Evolutionary conservation across 2,329 filamentous ascomycete species (phyloP).

Genomic region (Kalmusia sp.): DNA sequence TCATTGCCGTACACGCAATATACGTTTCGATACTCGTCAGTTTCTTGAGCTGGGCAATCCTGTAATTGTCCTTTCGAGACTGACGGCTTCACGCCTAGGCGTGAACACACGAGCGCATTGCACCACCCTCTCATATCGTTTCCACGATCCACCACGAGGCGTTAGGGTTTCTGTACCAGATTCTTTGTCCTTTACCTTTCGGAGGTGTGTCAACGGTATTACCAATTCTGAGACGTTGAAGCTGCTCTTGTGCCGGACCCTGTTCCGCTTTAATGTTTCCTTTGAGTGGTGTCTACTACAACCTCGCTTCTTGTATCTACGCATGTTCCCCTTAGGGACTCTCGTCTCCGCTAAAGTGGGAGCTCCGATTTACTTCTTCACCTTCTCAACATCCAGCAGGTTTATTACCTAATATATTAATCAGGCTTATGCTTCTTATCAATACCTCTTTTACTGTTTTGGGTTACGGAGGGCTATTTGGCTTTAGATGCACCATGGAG

Average conservation of each 20-base stretch:
- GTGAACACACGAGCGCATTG: neutral
- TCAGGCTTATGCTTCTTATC: too few relatives aligned
- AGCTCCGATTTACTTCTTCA: neutral
- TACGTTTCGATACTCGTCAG: conserved; percentile 32
- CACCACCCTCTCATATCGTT: neutral
- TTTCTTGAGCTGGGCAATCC: conserved; percentile 35
- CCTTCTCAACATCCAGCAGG: neutral
- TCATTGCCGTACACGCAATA: conserved; percentile 26
- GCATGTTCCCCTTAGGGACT: neutral
- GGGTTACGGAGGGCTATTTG: too few relatives aligned
- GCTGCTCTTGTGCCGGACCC: too few relatives aligned
- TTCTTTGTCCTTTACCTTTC: too few relatives aligned
- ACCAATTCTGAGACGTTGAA: too few relatives aligned
- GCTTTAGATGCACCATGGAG: too few relatives aligned
- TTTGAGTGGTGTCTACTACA: neutral
- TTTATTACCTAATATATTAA: too few relatives aligned
- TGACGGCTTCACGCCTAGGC: neutral
- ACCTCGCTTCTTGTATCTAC: neutral
- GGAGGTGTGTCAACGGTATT: too few relatives aligned
- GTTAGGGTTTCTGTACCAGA: neutral
- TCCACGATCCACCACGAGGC: conserved; percentile 1
- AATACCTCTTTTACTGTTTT: too few relatives aligned
- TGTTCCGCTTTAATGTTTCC: neutral
- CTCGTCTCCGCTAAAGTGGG: neutral
- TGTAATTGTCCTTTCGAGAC: conserved; percentile 15